A percentile compares a stretch with the other conserved stretches of the same genome.
These are phyloP conservation scores for Pilobolus umbonatus DNA, from an alignment of 192 early-diverging fungal genomes.

Conservation along the genomic window DNA sequence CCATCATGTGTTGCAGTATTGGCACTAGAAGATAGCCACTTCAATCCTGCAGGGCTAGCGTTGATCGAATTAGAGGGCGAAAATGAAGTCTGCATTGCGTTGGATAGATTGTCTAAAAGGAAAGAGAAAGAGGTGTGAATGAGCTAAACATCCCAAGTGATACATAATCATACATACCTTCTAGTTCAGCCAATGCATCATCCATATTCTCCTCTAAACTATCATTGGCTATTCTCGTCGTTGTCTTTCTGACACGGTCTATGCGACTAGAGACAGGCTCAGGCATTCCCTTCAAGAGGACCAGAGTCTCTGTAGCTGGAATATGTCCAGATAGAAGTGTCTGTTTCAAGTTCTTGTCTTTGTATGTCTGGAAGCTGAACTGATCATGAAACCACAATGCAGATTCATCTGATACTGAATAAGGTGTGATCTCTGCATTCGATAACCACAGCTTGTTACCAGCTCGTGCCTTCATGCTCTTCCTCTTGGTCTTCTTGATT, in stretches of 20 bases:
- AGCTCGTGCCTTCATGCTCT: not conserved
- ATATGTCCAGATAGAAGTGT: slow-evolving; percentile 32
- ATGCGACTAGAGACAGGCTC: slow-evolving; percentile 36
- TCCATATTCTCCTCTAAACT: slow-evolving; percentile 27
- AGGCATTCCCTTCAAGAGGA: slow-evolving; percentile 42
- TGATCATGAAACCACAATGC: slow-evolving; percentile 46
- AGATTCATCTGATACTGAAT: slow-evolving; percentile 38
- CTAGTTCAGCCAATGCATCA: slow-evolving; percentile 33
- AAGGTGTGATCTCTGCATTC: slow-evolving; percentile 51
- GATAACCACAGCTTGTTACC: slow-evolving; percentile 34
- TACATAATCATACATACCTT: slow-evolving; percentile 22
- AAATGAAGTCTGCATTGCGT: slow-evolving; percentile 38
- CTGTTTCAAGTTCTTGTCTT: slow-evolving; percentile 24
- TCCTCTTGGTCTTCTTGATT: not conserved
- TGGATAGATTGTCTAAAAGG: slow-evolving; percentile 36
- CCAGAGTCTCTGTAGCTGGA: slow-evolving; percentile 38
- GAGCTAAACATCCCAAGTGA: too few relatives aligned
- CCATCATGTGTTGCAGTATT: slow-evolving; percentile 10
- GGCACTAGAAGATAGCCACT: slow-evolving; percentile 33
- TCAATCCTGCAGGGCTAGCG: slow-evolving; percentile 15
- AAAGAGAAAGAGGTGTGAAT: not conserved
- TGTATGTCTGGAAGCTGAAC: slow-evolving; percentile 47
- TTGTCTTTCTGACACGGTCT: slow-evolving; percentile 26
- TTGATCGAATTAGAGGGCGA: slow-evolving; percentile 15
- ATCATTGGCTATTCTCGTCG: slow-evolving; percentile 25